Evolutionary conservation across 345 rosid species (phyloP).

Genomic region (Eucalyptus cloeziana): DNA sequence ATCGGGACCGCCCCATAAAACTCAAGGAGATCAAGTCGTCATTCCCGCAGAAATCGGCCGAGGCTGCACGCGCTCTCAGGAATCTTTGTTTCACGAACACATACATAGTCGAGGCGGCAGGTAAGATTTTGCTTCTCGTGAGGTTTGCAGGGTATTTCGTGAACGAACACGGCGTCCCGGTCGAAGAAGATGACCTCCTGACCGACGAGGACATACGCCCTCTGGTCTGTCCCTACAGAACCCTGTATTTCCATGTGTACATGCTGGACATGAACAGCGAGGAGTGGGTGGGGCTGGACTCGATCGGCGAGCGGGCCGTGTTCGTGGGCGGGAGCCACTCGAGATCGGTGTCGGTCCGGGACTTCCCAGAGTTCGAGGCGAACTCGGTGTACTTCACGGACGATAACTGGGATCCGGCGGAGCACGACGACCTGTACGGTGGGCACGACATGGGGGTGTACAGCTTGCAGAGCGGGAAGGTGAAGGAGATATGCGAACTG

Average conservation of each 20-base stretch:
- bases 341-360: background rate
- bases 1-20: background rate
- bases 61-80: background rate
- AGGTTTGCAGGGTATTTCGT: background rate
- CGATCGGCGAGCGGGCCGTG: background rate
- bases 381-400: background rate
- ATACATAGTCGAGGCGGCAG: background rate
- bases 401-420: background rate
- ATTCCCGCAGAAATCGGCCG: background rate
- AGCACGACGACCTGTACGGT: background rate
- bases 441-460: slow-evolving; percentile 1
- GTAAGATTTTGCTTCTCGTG: background rate
- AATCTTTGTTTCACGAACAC: background rate
- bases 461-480: background rate
- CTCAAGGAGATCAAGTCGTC: background rate
- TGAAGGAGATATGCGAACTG: background rate
- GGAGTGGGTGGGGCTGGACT: background rate
- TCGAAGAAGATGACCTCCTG: background rate
- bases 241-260: background rate
- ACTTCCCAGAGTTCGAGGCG: background rate
- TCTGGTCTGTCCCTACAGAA: background rate
- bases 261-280: background rate
- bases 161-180: background rate
- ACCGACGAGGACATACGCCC: background rate
- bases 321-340: background rate